phyloP scores from a whole-genome alignment of 2,329 filamentous ascomycete species.

The Calonectria pseudoturangicola region DNA sequence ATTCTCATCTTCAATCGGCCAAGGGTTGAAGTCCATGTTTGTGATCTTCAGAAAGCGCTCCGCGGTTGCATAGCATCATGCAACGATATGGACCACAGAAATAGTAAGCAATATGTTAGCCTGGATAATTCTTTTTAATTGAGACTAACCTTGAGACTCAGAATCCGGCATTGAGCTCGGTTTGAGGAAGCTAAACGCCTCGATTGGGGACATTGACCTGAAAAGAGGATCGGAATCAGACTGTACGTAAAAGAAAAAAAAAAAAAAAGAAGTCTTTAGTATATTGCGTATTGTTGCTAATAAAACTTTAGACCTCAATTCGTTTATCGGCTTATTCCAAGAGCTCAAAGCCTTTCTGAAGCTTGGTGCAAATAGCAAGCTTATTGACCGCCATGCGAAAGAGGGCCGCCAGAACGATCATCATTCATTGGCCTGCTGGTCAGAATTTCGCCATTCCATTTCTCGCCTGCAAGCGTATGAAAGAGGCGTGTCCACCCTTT shows the following conservation, averaged over 20 bases:
- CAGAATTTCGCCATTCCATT: conserved; percentile 55
- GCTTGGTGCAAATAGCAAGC: not conserved
- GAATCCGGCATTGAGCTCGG: not conserved
- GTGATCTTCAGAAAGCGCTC: conserved; percentile 29
- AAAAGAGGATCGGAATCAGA: not conserved
- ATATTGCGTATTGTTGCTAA: not conserved
- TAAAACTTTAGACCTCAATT: conserved; percentile 29
- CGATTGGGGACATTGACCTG: not conserved
- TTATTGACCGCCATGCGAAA: conserved; percentile 39
- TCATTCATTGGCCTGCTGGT: conserved; percentile 51
- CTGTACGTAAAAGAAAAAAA: not conserved
- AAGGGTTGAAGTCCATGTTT: conserved; percentile 46
- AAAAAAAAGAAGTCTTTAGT: too few species aligned
- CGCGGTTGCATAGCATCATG: conserved; percentile 43
- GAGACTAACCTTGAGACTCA: not conserved
- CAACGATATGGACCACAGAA: not conserved
- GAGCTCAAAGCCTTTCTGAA: conserved; percentile 38
- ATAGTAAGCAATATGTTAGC: conserved; percentile 6
- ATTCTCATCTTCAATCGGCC: conserved; percentile 50
- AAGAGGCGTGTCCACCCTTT: conserved; percentile 41
- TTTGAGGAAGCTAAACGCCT: not conserved
- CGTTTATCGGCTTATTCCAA: conserved; percentile 11
- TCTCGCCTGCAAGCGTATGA: conserved; percentile 53
- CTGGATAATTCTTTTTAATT: not conserved
- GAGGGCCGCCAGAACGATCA: conserved; percentile 45